Base-by-base conservation (phyloP, 352 stramenopile species). In the Phytophthora pisi region DNA sequence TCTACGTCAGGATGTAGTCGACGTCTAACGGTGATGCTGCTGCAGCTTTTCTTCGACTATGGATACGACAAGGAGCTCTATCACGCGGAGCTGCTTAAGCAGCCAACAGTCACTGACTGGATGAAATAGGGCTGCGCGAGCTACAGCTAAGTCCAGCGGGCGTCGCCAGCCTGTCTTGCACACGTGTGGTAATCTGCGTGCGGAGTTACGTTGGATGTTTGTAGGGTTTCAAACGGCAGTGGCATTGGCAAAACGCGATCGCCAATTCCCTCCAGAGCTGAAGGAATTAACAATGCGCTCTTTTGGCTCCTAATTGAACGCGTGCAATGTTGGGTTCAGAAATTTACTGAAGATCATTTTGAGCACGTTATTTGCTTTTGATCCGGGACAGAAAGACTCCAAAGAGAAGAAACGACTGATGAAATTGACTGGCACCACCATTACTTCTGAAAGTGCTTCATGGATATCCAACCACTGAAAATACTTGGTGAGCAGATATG, bases 31-130 rank as follows among this genome's bases (percentile, higher is more conserved):
- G 4, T 18, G 9, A 18, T 57, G 31, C 5, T 24, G 43, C 11
- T 51, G 7, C n/a, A 97, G 89, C 83, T 96, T 56, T 92, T 92
- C 65, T 96, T 95, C 46, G 75, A 96, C 73, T 96, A 96, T 53
- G 77, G 83, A 16, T 92, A 92, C 67, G 79, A 91, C 50, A 89
- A 92, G 60, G 79, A 91, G 30, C 66, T 91, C 23, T 71, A 92
- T 43, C 74, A 91, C 42, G 72, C 72, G 50, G 78, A 82, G 30
- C 61, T 90, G 49, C 79, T 86, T 46, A 90, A 91, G 51, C 72
- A 81, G 43, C 79, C 81, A 50, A 92, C 71, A 34, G 66, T 88
- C 49, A 85, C 79, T 11, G 68, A 80, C 50, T 94, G 84, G 84
- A 90, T 93, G 78, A 89, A 88, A 61, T 59, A 52, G 23, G 26